These are phyloP conservation scores for Populus deltoides DNA, from an alignment of 345 rosid species.

Conservation along the genomic window DNA sequence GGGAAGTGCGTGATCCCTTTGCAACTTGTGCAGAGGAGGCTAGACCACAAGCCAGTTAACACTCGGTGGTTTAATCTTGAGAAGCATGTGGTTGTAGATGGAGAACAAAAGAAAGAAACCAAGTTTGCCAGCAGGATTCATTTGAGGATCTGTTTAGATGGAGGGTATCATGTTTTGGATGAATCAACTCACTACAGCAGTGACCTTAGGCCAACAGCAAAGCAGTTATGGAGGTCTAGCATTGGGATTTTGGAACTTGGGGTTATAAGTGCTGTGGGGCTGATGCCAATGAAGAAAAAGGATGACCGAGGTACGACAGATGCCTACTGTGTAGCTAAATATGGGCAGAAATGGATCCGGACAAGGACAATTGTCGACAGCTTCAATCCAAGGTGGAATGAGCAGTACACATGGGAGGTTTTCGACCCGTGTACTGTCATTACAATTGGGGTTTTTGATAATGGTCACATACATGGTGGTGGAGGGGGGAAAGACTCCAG, in stretches of 20 bases:
- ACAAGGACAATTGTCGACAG: slow-evolving; percentile 32
- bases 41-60: slow-evolving; percentile 36
- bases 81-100: slow-evolving; percentile 22
- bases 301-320: slow-evolving; percentile 31
- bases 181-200: slow-evolving; percentile 34
- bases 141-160: slow-evolving; percentile 26
- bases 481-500: slow-evolving; percentile 28
- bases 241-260: slow-evolving; percentile 33
- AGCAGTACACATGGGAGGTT: slow-evolving; percentile 34
- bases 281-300: slow-evolving; percentile 25
- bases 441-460: slow-evolving; percentile 31
- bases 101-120: slow-evolving; percentile 24
- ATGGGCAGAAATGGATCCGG: slow-evolving; percentile 34
- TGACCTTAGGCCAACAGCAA: slow-evolving; percentile 36
- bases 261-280: slow-evolving; percentile 24
- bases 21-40: slow-evolving; percentile 24
- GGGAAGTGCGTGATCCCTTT: slow-evolving; percentile 29
- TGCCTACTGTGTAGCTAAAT: slow-evolving; percentile 31
- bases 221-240: slow-evolving; percentile 33
- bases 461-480: slow-evolving; percentile 23
- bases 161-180: slow-evolving; percentile 34
- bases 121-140: slow-evolving; percentile 32
- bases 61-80: slow-evolving; percentile 31
- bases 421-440: slow-evolving; percentile 35
- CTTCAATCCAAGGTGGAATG: slow-evolving; percentile 28